Evolutionary conservation across 352 stramenopile genomes (phyloP), one percentile per base, ranked within the genome.

Genomic region (Phytophthora palmivora): DNA sequence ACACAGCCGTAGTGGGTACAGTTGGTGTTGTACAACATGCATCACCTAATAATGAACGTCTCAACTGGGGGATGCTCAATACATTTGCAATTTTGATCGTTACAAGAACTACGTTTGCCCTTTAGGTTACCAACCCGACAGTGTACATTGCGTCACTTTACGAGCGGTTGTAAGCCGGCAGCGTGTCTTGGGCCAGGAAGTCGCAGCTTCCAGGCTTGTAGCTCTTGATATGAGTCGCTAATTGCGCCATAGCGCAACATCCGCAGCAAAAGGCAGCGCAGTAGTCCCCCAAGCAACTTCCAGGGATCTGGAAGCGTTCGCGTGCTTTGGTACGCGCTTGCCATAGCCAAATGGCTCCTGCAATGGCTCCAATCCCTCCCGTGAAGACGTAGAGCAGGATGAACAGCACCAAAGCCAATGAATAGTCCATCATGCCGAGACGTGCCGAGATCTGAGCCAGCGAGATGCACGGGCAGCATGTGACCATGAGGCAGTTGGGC

Each of bases 211-310:
- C 73, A 28, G 73, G 71, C 32, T 59, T 67, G 59, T 83, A 86
- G 60, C 74, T 81, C 58, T 83, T 76, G 49, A 74, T 56, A 38
- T 86, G 76, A 2, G 70, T 79, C 8, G 76, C 73, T 49, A 83
- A 68, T 44, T 86, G 77, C 10, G 74, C 72, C 16, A 82, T 19
- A 3, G 58, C 55, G 41, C 74, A 81, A 33, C 58, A 63, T 28
- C 37, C 57, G 50, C 71, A 79, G 22, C 47, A 70, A 32, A 58
- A 52, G 12, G 65, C 38, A 1, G 49, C 60, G 4, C 36, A 56
- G 33, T 49, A 74, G 33, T 70, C 60, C 19, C 36, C 38, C 16
- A 22, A 60, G 37, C 49, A 67, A 12, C 39, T 53, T 12, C 60
- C 59, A 14, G 44, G 48, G 19, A 70, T 58, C 34, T 58, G 24